Percentiles rank a stretch among this genome's conserved stretches.
These are phyloP conservation scores for Limtongozyma cylindracea DNA, from an alignment of 805 yeast genomes.

Conservation along the genomic window DNA sequence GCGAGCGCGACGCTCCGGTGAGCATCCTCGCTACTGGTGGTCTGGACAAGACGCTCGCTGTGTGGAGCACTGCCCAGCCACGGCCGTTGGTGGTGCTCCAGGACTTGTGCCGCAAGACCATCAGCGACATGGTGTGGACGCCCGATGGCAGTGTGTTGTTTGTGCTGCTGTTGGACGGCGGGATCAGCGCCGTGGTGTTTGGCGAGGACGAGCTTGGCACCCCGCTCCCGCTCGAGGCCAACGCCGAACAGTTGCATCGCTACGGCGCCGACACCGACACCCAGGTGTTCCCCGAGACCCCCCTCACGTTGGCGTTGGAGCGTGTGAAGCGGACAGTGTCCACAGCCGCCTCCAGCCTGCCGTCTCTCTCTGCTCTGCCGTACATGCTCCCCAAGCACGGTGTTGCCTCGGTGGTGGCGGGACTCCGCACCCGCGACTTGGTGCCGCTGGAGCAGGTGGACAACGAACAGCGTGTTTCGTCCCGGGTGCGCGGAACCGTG, in stretches of 20 bases:
- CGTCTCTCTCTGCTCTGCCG: no score
- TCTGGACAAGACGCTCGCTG: constrained; percentile 68
- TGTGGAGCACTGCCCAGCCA: constrained; percentile 65
- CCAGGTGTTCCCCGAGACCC: constrained; percentile 67
- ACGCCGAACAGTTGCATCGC: constrained; percentile 44
- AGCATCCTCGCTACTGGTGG: constrained; percentile 90
- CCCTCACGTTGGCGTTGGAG: constrained; percentile 56
- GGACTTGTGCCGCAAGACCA: constrained; percentile 50
- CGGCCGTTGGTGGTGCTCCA: constrained; percentile 63
- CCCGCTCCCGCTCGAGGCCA: constrained; percentile 34
- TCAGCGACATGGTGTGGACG: constrained; percentile 80
- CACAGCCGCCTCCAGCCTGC: no score
- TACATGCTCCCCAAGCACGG: no score
- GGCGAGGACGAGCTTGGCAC: constrained; percentile 37
- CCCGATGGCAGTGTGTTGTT: constrained; percentile 57
- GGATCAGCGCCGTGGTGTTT: constrained; percentile 43
- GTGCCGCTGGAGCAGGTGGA: no score
- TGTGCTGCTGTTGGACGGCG: constrained; percentile 66
- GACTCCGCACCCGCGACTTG: no score
- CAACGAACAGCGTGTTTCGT: no score
- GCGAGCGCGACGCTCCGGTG: constrained; percentile 7
- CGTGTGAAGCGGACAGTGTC: no score
- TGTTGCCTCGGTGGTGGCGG: no score
- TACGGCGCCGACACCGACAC: constrained; percentile 81
- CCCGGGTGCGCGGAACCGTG: no score